Evolutionary conservation across 306 rosid genomes (phyloP), one percentile per base, ranked within the genome.

Genomic region (Crataegus laevigata): DNA sequence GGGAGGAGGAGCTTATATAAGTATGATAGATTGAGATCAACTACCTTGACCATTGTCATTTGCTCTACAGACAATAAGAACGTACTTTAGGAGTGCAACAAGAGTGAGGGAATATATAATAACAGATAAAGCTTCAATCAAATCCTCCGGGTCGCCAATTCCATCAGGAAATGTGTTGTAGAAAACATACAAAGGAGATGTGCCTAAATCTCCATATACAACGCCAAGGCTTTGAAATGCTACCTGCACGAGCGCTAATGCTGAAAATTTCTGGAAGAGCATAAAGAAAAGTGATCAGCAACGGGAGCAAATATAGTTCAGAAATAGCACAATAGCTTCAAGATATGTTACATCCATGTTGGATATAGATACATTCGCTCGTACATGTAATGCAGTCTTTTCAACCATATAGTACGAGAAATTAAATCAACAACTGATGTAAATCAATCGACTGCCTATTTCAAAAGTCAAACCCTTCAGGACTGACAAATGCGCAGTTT

Each of bases 41-140:
- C 21, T 92, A 94, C 99, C 99, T 94, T 94, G 96, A 78, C 99
- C 99, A 80, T 92, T 94, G 93, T 94, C 99, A 87, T 90, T 94
- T 26, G 98, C 99, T 85, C 89, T 85, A 61, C 93, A 81, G 40
- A 94, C 99, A 74, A 94, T 82, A 69, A 89, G 81, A 69, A 94
- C 96, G 73, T 94, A 94, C 87, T 94, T 94, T 82, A 94, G 85
- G 79, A 94, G 97, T 17, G 96, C 96, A 63, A 94, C 71, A 77
- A 94, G 91, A 68, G 96, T 94, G 73, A 94, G 99, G 76, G 99
- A 94, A 77, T 94, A 94, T 77, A 94, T 94, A 54, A 94, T 94
- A 87, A 94, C 77, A 22, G 99, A 94, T 82, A 94, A 88, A 45
- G 99, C 96, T 79, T 97, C 43, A 3, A 30, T 8, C 34, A 61